These are phyloP conservation scores for Neltuma alba DNA, from an alignment of 306 rosid species.

Conservation along the genomic window DNA sequence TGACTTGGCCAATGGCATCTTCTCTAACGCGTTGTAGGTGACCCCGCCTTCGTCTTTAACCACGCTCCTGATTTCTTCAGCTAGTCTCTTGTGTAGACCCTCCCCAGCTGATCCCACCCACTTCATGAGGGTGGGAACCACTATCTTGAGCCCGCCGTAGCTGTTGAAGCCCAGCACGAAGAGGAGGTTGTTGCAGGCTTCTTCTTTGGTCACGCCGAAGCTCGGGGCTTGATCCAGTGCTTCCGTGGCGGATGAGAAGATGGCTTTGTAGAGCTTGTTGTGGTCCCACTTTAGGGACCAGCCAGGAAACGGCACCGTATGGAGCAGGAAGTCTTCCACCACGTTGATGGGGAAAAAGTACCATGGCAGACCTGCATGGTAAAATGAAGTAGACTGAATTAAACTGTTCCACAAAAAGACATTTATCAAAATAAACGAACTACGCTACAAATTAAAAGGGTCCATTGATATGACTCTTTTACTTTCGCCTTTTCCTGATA, in stretches of 20 bases:
- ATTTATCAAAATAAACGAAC: too few species aligned
- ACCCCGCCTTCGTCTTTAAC: constrained; percentile 50
- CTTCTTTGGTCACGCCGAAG: background rate
- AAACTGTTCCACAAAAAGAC: background rate
- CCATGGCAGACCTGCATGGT: background rate
- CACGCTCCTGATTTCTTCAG: constrained; percentile 55
- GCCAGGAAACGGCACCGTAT: constrained; percentile 4
- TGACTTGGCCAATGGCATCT: constrained; percentile 65
- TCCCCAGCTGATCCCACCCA: constrained; percentile 55
- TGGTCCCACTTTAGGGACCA: background rate
- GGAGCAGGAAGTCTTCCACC: background rate
- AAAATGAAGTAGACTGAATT: background rate
- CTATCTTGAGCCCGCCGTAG: constrained; percentile 21
- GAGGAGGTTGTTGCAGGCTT: constrained; percentile 5
- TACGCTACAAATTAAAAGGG: too few species aligned
- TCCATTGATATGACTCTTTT: too few species aligned
- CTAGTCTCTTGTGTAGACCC: constrained; percentile 47
- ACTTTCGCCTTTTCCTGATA: too few species aligned
- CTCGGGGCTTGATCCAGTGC: background rate
- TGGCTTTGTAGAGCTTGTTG: background rate
- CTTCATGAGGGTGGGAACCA: background rate
- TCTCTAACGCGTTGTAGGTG: constrained; percentile 41
- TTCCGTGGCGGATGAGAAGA: background rate
- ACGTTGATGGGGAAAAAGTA: constrained; percentile 7
- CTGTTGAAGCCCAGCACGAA: constrained; percentile 3